A percentile compares a stretch with the other conserved stretches of the same genome.
Conservation (phyloP, 768 basidiomycete species). For the Melanogaster broomeanus region DNA sequence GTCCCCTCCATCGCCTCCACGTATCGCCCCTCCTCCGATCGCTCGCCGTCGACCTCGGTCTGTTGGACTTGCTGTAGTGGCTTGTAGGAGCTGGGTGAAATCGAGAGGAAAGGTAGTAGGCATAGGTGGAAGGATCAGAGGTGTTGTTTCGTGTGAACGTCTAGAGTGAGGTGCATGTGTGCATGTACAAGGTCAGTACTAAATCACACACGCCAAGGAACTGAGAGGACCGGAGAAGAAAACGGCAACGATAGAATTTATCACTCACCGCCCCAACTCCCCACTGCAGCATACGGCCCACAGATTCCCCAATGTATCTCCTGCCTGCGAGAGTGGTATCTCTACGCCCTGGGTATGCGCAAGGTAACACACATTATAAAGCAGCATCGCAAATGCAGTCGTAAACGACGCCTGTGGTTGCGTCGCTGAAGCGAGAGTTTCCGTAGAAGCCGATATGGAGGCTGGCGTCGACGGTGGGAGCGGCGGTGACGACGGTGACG, state of each 20-base stretch:
- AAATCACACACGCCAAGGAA: not conserved
- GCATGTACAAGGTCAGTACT: not conserved
- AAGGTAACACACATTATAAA: constrained; percentile 83
- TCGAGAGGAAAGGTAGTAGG: constrained; percentile 66
- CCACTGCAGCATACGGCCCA: constrained; percentile 81
- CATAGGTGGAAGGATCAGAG: constrained; percentile 61
- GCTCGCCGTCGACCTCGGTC: constrained; percentile 33
- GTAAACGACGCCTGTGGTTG: constrained; percentile 60
- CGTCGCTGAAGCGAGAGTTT: constrained; percentile 25
- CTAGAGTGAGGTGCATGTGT: constrained; percentile 31
- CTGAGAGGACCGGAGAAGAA: not conserved
- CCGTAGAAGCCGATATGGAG: constrained; percentile 28
- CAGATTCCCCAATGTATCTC: constrained; percentile 73
- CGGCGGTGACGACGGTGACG: constrained; percentile 31
- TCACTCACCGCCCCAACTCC: constrained; percentile 65
- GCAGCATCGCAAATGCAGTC: constrained; percentile 80
- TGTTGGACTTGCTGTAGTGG: constrained; percentile 65
- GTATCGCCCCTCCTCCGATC: constrained; percentile 8
- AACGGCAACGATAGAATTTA: not conserved
- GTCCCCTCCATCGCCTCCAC: constrained; percentile 8
- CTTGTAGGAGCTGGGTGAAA: constrained; percentile 78
- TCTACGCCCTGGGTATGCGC: constrained; percentile 78
- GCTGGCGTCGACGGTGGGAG: constrained; percentile 3
- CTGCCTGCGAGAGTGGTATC: constrained; percentile 74
- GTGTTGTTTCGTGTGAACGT: constrained; percentile 62